Evolutionary conservation across 2,329 filamentous ascomycete genomes (phyloP), one percentile per base, ranked within the genome.

Genomic region (Cryphonectria nitschkei): DNA sequence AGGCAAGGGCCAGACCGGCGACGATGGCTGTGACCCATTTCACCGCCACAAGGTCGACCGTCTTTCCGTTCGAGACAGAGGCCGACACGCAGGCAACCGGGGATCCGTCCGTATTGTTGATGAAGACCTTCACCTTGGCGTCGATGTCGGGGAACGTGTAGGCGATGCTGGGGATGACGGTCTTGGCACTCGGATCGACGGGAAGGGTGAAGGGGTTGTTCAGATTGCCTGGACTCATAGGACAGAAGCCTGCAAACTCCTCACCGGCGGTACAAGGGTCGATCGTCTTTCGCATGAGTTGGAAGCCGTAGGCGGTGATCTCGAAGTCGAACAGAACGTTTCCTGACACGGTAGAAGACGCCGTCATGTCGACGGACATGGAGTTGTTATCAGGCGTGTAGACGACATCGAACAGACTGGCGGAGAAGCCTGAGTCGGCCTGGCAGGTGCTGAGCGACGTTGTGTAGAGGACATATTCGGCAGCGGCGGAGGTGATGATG

Each of bases 81-180:
- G 93, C 93, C 82, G 95, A 90, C 63, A 97, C 89, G 80, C 93
- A 97, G 70, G 93, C 92, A 64, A 94, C 87, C 22, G 69, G 66
- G 74, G 85, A 88, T n/a, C 79, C 79, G 2, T 86, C 82, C 2
- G 86, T 89, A 73, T 86, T 86, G 78, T 90, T 93, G 84, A 97
- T 90, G 77, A 88, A 89, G 75, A 96, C 89, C 74, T 88, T 88
- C 69, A 95, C 92, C 60, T 88, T 89, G 68, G 92, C 93, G 78
- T 97, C 93, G 65, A 97, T 84, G 82, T 97, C 93, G 64, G 93
- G 93, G 66, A 97, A 91, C 54, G 87, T 91, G 80, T 93, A 97
- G 63, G 93, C 91, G 76, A 97, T 94, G 63, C 88, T 86, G 69
- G 94, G 94, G 78, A 97, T 90, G 68, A 87, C 80, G 29, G 82